Base-by-base conservation (phyloP, 108 stramenopile genomes). In the Skeletonema grethae region DNA sequence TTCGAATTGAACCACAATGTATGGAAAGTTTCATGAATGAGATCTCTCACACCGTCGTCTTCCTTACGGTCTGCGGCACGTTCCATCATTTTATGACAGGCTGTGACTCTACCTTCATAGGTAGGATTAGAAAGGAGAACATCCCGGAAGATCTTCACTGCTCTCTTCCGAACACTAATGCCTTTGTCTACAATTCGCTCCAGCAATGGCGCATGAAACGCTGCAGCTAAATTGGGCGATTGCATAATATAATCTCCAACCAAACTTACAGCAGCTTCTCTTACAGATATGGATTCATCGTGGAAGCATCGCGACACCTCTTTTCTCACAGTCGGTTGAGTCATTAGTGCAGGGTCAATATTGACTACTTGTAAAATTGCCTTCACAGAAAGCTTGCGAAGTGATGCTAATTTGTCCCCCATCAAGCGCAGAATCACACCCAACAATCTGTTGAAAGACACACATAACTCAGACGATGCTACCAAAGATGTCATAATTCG, bases 11-110 rank as follows among this genome's bases (percentile, higher is more conserved):
- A 84, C 95, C 97, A 96, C 28, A 95, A 69, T 10, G 82, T 84
- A 59, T 84, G 68, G 73, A 98, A 97, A 11, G 95, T 90, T 20
- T 92, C 95, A 64, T 93, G 86, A 24, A 98, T 87, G 32, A 93
- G 64, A 68, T 98, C 97, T 48, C 95, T 90, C 5, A 98, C 94
- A 2, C 78, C 77, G 64, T 98, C 97, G 73, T 98, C 97, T 70
- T 98, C 97, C 70, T 96, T 96, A 20, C 90, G 91, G 70, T 97
- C 87, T 35, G 85, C 84, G 43, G 90, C 91, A 16, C 93, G 74
- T 69, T 89, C 77, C 31, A 98, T 72, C 84, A 97, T 85, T 11
- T 59, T 69, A 36, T 80, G 77, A 67, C 92, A 94, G 15, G 88
- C 94, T 16, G 72, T 77, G 11, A 91, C 86, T 58, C 95, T 82